These are phyloP conservation scores for Aphanocladium album DNA, from an alignment of 2,329 filamentous ascomycete genomes.

Conservation along the genomic window DNA sequence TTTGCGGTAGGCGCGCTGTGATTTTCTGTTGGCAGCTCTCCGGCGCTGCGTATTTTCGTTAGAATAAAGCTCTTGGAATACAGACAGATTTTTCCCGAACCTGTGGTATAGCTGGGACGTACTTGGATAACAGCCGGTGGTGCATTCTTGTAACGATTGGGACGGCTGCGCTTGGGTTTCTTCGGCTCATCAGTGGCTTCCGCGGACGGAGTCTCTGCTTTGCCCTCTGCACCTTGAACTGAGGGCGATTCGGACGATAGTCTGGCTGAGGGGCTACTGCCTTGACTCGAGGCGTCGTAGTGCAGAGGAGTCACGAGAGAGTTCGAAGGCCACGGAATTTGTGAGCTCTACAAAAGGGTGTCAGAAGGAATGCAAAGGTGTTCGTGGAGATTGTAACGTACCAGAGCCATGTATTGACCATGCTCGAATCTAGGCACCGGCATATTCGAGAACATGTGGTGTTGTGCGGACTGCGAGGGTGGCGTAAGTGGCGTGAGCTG, in stretches of 20 bases:
- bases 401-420: not conserved
- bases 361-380: not conserved
- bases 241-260: not conserved
- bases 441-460: not conserved
- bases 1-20: conserved; percentile 28
- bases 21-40: conserved; percentile 28
- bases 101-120: too few species aligned
- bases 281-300: not conserved
- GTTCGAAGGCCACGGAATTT: not conserved
- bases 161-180: conserved; percentile 42
- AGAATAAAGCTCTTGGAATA: not conserved
- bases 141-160: conserved; percentile 50
- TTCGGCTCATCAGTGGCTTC: not conserved
- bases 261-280: not conserved
- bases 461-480: not conserved
- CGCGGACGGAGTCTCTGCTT: not conserved
- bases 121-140: conserved; percentile 45
- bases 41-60: conserved; percentile 20
- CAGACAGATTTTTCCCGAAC: not conserved
- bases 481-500: not conserved
- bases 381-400: not conserved
- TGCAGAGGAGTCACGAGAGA: not conserved
- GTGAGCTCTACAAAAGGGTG: not conserved
- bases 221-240: not conserved
- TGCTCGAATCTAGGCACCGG: not conserved